Percentiles rank a stretch among this genome's conserved stretches.
Conservation (phyloP, 306 rosid genomes). For the Quercus cerris region DNA sequence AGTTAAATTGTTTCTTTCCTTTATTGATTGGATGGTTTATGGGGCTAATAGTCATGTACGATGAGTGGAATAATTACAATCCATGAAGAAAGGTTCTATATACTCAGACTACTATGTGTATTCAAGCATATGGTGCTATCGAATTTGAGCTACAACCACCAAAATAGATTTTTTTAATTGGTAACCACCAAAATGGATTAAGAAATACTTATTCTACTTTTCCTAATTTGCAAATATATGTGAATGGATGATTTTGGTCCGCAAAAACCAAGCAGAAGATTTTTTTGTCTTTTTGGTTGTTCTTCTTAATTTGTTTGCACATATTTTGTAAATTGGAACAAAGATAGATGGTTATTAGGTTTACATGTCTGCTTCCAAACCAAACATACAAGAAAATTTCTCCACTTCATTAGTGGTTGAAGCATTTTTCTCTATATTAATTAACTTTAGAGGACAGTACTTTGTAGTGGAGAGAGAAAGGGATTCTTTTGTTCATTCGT, state of each 20-base stretch:
- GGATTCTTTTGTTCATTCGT: background rate
- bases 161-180: background rate
- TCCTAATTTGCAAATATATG: background rate
- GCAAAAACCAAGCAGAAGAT: background rate
- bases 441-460: background rate
- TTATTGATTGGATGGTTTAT: background rate
- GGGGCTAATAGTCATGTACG: background rate
- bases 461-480: background rate
- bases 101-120: background rate
- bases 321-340: too few relatives aligned
- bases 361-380: background rate
- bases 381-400: background rate
- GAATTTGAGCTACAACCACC: background rate
- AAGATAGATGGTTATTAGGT: too few relatives aligned
- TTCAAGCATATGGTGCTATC: background rate
- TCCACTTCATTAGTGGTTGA: background rate
- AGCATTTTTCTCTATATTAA: background rate
- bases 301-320: too few relatives aligned
- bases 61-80: background rate
- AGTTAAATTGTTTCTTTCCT: constrained; percentile 4
- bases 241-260: background rate
- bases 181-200: too few relatives aligned
- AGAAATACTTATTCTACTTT: too few relatives aligned
- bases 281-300: too few relatives aligned
- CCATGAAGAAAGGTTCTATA: background rate